Base-by-base conservation (phyloP, 352 stramenopile genomes). In the Saprolegnia diclina region DNA sequence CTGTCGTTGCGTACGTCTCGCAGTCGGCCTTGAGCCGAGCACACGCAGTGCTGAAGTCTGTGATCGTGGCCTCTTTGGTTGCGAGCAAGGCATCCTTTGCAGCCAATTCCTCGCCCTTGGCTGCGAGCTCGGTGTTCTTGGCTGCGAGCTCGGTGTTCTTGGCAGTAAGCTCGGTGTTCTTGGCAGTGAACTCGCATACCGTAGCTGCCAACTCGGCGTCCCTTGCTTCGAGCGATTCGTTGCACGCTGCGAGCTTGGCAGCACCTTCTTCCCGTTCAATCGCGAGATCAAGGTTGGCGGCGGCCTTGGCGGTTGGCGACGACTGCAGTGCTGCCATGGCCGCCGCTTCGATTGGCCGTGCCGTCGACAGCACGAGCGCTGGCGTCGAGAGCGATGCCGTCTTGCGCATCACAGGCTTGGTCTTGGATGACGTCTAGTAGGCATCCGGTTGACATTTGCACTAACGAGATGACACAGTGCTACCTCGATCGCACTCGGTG, bases 21-120 rank as follows among this genome's bases (percentile, higher is more conserved):
- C 57, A 66, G 57, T 66, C 57, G 35, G 18, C n/a, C 29, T 66
- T 66, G 57, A 54, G 55, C 40, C 42, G 38, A 4, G 57, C 57
- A 24, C 57, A 66, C 38, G 57, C 57, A 19, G 38, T 66, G 18
- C 40, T 55, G 13, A 55, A 66, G n/a, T 66, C 57, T 6, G 57
- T 40, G 21, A 56, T 53, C 18, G 22, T 35, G 0, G 5, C 11
- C 11, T 65, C 57, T 21, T 7, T 52, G 38, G 38, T 45, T 7
- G 38, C 38, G 38, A 45, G 7, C 7, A 14, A 16, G 7, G 11
- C 13, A 48, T 48, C 42, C 7, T 48, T 48, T 3, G 42, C 42
- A 14, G 42, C 42, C 42, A 48, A 14, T 45, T 45, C 38, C 7
- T 14, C 14, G 38, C 38, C 7, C 38, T 16, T 7, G 7, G 38